phyloP scores from a whole-genome alignment of 192 early-diverging fungal genomes.

The Pilaira anomala region DNA sequence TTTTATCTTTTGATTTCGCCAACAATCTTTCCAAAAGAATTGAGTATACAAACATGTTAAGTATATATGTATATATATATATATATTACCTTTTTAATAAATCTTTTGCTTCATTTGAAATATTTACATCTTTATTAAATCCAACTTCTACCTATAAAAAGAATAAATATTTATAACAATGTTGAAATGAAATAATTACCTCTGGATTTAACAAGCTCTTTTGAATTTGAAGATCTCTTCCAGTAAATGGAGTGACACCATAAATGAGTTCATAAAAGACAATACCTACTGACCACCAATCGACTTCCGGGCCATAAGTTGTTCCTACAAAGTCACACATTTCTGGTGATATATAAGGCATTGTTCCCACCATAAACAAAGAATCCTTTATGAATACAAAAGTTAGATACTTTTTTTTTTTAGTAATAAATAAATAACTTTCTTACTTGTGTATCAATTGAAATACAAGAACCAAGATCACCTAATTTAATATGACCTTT shows the following conservation, averaged over 20 bases:
- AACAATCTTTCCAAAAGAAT: conserved; percentile 46
- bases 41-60: neutral
- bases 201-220: neutral
- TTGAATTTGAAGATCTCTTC: neutral
- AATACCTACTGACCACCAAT: conserved; percentile 89
- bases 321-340: conserved; percentile 79
- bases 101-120: conserved; percentile 65
- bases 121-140: conserved; percentile 38
- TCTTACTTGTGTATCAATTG: conserved; percentile 47
- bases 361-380: conserved; percentile 47
- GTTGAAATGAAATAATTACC: neutral
- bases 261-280: conserved; percentile 79
- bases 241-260: neutral
- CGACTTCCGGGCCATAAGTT: conserved; percentile 71
- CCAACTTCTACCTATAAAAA: conserved; percentile 12
- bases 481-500: conserved; percentile 62
- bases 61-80: neutral
- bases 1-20: conserved; percentile 59
- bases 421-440: neutral
- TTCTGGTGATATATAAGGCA: conserved; percentile 95
- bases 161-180: neutral
- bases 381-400: neutral
- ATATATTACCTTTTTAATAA: conserved; percentile 60
- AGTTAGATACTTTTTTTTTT: conserved; percentile 35
- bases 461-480: conserved; percentile 75